A percentile compares a stretch with the other conserved stretches of the same genome.
phyloP scores from a whole-genome alignment of 2,329 filamentous ascomycete species.

The Elsinoe necatrix region DNA sequence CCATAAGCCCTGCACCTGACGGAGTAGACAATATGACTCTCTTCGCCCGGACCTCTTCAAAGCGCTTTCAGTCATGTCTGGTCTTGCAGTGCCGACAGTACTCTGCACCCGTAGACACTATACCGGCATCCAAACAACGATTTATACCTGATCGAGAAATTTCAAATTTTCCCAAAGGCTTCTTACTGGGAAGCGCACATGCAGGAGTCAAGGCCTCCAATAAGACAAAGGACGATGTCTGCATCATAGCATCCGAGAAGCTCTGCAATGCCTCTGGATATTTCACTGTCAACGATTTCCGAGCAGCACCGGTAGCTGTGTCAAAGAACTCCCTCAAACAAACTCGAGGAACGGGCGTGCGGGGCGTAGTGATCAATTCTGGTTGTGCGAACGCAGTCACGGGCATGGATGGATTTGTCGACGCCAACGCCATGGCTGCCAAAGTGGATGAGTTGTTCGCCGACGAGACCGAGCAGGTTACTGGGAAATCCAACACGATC shows the following conservation, averaged over 20 bases:
- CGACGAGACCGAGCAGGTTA: conserved; percentile 24
- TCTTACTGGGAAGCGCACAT: conserved; percentile 75
- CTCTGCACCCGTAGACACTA: conserved; percentile 49
- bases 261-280: conserved; percentile 76
- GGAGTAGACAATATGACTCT: neutral
- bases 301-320: conserved; percentile 87
- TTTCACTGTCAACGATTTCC: conserved; percentile 97
- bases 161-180: conserved; percentile 69
- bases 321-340: conserved; percentile 58
- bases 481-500: neutral
- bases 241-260: conserved; percentile 74
- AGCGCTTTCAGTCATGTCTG: conserved; percentile 23
- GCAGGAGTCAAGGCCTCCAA: conserved; percentile 93
- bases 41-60: conserved; percentile 15
- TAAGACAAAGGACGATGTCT: conserved; percentile 82
- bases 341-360: conserved; percentile 60
- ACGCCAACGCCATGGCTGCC: conserved; percentile 75
- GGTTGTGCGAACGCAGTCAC: conserved; percentile 97
- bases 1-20: neutral
- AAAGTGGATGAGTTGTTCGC: conserved; percentile 61
- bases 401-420: conserved; percentile 77
- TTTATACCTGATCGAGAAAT: conserved; percentile 78
- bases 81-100: conserved; percentile 43
- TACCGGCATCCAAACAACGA: conserved; percentile 77
- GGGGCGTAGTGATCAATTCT: conserved; percentile 83